A percentile compares a stretch with the other conserved stretches of the same genome.
phyloP scores from a whole-genome alignment of 768 basidiomycete species.

The Tricholoma furcatifolium region DNA sequence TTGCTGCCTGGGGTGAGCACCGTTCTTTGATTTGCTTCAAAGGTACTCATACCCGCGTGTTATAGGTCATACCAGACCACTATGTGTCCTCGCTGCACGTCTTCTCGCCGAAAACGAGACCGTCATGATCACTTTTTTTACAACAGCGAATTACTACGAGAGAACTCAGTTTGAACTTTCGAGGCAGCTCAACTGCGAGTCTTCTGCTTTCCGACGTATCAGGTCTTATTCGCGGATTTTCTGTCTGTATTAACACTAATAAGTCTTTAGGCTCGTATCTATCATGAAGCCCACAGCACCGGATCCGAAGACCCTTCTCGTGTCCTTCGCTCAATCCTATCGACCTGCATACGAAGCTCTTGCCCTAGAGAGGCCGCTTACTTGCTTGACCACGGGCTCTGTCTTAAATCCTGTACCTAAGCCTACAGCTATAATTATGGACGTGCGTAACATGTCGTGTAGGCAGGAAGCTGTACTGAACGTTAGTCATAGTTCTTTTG shows the following conservation, averaged over 20 bases:
- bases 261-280: slow-evolving; percentile 4
- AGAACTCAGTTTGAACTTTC: slow-evolving; percentile 6
- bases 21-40: not conserved
- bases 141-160: not conserved
- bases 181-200: slow-evolving; percentile 4
- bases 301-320: not conserved
- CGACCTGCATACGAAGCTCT: slow-evolving; percentile 9
- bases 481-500: slow-evolving; percentile 7
- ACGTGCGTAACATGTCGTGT: slow-evolving; percentile 6
- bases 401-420: slow-evolving; percentile 8
- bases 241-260: not conserved
- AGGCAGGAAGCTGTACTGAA: not conserved
- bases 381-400: slow-evolving; percentile 11
- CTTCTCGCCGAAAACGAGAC: slow-evolving; percentile 9
- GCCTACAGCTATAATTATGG: slow-evolving; percentile 10
- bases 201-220: slow-evolving; percentile 1
- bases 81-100: slow-evolving; percentile 11
- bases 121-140: slow-evolving; percentile 11
- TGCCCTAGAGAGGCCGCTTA: slow-evolving; percentile 2
- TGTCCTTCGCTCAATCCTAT: slow-evolving; percentile 5
- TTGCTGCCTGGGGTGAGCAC: slow-evolving; percentile 10
- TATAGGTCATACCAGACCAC: slow-evolving; percentile 15
- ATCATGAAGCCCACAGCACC: not conserved
- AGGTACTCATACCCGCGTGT: not conserved
- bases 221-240: slow-evolving; percentile 1